These are phyloP conservation scores for Penicillium sp. DNA, from an alignment of 2,329 filamentous ascomycete species.

Conservation along the genomic window DNA sequence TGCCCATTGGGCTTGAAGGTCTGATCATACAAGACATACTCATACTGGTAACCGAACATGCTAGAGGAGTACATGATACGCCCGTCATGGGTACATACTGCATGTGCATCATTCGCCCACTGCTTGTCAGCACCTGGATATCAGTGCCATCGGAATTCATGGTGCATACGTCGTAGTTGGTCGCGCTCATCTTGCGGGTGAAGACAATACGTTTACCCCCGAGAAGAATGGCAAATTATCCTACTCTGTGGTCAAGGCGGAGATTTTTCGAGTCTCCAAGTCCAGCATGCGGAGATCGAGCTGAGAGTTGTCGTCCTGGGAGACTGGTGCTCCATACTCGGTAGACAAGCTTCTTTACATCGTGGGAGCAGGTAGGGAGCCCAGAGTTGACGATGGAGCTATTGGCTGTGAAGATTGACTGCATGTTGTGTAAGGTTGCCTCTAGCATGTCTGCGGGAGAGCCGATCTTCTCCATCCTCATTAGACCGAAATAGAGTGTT, in stretches of 20 bases:
- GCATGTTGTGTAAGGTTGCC: too few relatives aligned
- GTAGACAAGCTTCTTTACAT: constrained; percentile 26
- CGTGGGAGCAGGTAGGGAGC: constrained; percentile 17
- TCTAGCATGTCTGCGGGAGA: too few relatives aligned
- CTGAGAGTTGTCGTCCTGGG: not conserved
- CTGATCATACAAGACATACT: constrained; percentile 45
- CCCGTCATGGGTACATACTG: constrained; percentile 48
- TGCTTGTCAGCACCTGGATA: constrained; percentile 25
- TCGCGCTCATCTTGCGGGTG: constrained; percentile 22
- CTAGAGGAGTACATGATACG: constrained; percentile 46
- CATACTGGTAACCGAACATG: constrained; percentile 49
- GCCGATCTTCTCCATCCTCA: too few relatives aligned
- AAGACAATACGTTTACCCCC: constrained; percentile 20
- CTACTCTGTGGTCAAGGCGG: constrained; percentile 15
- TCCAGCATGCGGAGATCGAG: constrained; percentile 17
- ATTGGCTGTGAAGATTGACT: not conserved
- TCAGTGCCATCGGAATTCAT: constrained; percentile 46
- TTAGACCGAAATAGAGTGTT: too few relatives aligned
- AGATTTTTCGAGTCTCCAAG: constrained; percentile 12
- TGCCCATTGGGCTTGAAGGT: constrained; percentile 52
- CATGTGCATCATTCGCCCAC: constrained; percentile 43
- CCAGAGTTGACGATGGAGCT: constrained; percentile 8
- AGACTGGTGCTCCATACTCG: constrained; percentile 12
- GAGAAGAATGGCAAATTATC: constrained; percentile 23
- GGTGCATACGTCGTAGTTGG: constrained; percentile 44